Conservation (phyloP, 225 moss, liverwort and hornwort species). For the Pseudoscleropodium purum region DNA sequence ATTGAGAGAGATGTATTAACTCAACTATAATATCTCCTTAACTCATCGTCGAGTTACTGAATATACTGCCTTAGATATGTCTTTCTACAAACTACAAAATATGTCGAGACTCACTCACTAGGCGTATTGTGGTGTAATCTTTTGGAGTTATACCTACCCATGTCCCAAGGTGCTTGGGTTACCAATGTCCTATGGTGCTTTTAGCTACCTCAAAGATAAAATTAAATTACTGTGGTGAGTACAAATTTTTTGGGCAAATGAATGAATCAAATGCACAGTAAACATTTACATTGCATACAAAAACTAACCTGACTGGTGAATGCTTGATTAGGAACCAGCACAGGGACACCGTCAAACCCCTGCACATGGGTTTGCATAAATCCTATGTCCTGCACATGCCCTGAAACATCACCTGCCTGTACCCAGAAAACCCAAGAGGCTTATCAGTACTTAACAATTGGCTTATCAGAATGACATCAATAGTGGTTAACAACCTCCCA, state of each 20-base stretch:
- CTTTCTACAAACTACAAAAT: not conserved
- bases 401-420: constrained; percentile 64
- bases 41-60: too few relatives aligned
- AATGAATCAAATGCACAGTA: not conserved
- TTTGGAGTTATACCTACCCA: not conserved
- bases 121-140: not conserved
- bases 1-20: not conserved
- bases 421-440: not conserved
- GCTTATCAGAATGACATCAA: not conserved
- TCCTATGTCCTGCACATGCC: constrained; percentile 77
- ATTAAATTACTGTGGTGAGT: not conserved
- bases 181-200: not conserved
- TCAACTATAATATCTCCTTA: not conserved
- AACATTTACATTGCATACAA: not conserved
- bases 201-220: not conserved
- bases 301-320: constrained; percentile 68
- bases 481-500: not conserved
- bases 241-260: not conserved
- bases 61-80: not conserved
- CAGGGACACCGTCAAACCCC: constrained; percentile 62
- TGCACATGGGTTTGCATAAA: constrained; percentile 74
- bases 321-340: constrained; percentile 69
- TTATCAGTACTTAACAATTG: not conserved
- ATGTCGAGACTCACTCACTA: not conserved
- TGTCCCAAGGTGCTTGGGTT: not conserved